Percentiles rank a stretch among this genome's conserved stretches.
Evolutionary conservation across 208 protist species (phyloP).

Genomic region (Trypanosoma platydactyli): DNA sequence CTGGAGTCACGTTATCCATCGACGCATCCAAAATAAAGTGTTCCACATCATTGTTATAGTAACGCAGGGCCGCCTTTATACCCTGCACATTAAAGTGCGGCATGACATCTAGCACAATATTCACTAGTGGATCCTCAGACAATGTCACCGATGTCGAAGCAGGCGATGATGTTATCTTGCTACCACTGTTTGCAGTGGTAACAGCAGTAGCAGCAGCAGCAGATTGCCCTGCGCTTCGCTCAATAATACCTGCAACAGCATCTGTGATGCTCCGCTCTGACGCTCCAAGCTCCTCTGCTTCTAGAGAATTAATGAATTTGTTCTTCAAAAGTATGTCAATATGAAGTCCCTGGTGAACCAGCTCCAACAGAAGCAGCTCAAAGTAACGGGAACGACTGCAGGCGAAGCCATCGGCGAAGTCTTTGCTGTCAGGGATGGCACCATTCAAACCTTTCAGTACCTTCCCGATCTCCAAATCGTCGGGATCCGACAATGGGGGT

Average conservation of each 20-base stretch:
- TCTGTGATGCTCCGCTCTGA: conserved; percentile 57
- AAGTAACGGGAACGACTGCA: conserved; percentile 62
- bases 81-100: conserved; percentile 64
- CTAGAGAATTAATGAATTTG: conserved; percentile 51
- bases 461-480: conserved; percentile 49
- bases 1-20: conserved; percentile 82
- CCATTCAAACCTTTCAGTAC: conserved; percentile 52
- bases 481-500: conserved; percentile 27
- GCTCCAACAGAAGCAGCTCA: conserved; percentile 70
- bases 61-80: conserved; percentile 60
- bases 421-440: conserved; percentile 66
- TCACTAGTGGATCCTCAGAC: conserved; percentile 51
- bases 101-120: conserved; percentile 83
- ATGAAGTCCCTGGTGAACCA: conserved; percentile 74
- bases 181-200: conserved; percentile 8
- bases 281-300: conserved; percentile 70
- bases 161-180: neutral
- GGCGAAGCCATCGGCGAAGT: conserved; percentile 61
- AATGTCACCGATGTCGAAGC: neutral
- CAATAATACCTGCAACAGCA: conserved; percentile 42
- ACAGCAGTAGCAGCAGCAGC: neutral
- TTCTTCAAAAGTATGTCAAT: conserved; percentile 64
- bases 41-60: conserved; percentile 88
- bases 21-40: conserved; percentile 88
- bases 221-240: conserved; percentile 16